Evolutionary conservation across 345 rosid genomes (phyloP), one percentile per base, ranked within the genome.

Genomic region (Luvunga scandens): DNA sequence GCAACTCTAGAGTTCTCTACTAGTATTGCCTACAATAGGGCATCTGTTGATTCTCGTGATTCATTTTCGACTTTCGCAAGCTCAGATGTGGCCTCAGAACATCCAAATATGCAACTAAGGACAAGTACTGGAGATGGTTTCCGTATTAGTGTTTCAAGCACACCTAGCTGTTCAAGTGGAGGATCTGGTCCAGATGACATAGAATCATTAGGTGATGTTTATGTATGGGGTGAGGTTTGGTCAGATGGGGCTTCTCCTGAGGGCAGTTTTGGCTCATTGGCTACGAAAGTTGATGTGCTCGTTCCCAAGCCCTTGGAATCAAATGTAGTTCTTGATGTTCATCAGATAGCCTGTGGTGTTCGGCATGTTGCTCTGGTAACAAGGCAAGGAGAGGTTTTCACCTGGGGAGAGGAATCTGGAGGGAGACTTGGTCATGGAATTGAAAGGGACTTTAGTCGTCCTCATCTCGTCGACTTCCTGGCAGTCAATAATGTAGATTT

Each of bases 171-270:
- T 88, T 90, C 99, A 24, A 92, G 95, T 85, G 93, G 93, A 62
- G 94, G 96, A 71, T 94, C 97, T 63, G 99, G 99, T 80, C 99
- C 93, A 79, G 99, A 96, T 92, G 99, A 96, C 83, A 92, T 96
- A 78, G 99, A 96, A 81, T 94, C 97, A 18, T 83, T 96, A 65
- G 98, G 99, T 19, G 99, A 96, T 87, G 94, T 96, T 78, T 96
- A 92, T 77, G 79, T 94, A 7, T 96, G 98, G 99, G 99, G 98
- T 75, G 99, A 89, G 81, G 89, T 95, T 80, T 95, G 99, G 97
- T 86, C 84, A 5, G 98, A 95, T 16, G 92, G 83, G 10, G 81
- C 86, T 76, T 77, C 78, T 9, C 76, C 83, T 7, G 96, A 93
- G 74, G 96, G 97, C 19, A 71, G 81, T 0, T 64, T 64, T 3